Evolutionary conservation across 108 stramenopile genomes (phyloP).

Genomic region (Pseudonitzschia multiseries): DNA sequence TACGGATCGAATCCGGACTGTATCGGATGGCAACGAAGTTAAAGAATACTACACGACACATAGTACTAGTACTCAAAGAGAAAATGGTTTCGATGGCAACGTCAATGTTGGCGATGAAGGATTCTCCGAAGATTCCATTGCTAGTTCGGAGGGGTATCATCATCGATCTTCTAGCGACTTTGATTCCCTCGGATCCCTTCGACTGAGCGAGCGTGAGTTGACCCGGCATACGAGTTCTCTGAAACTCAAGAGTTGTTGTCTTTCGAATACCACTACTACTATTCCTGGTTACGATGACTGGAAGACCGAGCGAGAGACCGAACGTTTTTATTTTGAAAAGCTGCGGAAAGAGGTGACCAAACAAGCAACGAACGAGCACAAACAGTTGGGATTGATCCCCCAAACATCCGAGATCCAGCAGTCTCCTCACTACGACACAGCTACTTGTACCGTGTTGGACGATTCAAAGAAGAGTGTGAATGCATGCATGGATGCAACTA

Average conservation of each 20-base stretch:
- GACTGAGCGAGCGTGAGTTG: constrained; percentile 26
- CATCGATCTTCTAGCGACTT: background rate
- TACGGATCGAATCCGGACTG: background rate
- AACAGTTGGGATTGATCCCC: background rate
- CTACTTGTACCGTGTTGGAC: too few species aligned
- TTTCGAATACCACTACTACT: background rate
- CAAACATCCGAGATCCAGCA: background rate
- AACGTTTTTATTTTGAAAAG: constrained; percentile 18
- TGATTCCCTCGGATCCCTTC: constrained; percentile 11
- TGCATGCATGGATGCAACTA: constrained; percentile 6
- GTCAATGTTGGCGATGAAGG: background rate
- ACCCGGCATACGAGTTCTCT: constrained; percentile 11
- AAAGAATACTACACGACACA: background rate
- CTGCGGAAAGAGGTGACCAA: constrained; percentile 2
- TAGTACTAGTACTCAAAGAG: background rate
- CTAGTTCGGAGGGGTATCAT: background rate
- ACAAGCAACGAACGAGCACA: background rate
- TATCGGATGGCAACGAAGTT: background rate
- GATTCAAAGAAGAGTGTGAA: background rate
- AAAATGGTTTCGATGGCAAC: background rate
- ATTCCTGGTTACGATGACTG: constrained; percentile 23
- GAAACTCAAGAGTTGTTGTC: background rate
- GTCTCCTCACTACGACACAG: too few species aligned
- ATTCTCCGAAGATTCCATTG: background rate
- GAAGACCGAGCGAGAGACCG: constrained; percentile 21